Evolutionary conservation across 179 eudicot genomes (phyloP).

Genomic region (Beta macrorhiza): DNA sequence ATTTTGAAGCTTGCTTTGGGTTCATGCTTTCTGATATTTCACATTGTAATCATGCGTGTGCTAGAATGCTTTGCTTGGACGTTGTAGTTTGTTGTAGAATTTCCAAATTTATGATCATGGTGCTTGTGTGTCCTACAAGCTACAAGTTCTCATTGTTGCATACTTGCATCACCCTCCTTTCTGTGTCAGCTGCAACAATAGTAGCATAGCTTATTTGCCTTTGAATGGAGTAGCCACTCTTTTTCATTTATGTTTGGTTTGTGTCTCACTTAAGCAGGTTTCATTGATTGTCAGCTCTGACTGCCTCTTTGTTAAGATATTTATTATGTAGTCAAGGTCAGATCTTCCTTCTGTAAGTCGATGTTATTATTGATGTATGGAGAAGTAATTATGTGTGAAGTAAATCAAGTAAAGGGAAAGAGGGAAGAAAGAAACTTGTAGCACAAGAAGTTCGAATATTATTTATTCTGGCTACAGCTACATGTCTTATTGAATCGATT

Average conservation of each 20-base stretch:
- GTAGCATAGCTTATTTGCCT: not conserved
- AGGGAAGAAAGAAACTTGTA: not conserved
- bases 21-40: not conserved
- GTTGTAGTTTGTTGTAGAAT: not conserved
- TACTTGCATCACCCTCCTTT: not conserved
- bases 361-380: not conserved
- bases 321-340: not conserved
- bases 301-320: not conserved
- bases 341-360: not conserved
- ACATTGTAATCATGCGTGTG: not conserved
- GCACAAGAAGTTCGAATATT: not conserved
- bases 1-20: constrained; percentile 6
- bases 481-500: not conserved
- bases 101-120: not conserved
- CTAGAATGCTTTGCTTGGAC: not conserved
- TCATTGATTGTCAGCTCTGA: not conserved
- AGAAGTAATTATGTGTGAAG: not conserved
- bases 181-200: not conserved
- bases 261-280: not conserved
- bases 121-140: not conserved
- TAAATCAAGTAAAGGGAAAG: not conserved
- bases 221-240: constrained; percentile 4
- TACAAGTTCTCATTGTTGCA: not conserved
- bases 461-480: not conserved
- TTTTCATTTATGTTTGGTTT: not conserved